phyloP scores from a whole-genome alignment of 345 rosid genomes.

The Bruguiera sexangula region DNA sequence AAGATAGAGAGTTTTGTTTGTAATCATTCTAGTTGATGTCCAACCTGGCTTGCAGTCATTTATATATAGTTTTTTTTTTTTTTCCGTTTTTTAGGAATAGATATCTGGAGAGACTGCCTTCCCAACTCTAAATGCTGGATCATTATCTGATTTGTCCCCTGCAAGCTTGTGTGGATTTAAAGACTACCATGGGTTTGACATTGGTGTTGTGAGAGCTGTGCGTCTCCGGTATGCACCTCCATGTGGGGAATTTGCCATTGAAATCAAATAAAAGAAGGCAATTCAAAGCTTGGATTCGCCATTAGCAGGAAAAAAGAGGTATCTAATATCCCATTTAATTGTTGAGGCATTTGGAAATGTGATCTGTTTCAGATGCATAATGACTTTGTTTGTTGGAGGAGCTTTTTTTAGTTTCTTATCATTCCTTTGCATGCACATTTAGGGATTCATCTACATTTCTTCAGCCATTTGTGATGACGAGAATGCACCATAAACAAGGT shows the following conservation, averaged over 20 bases:
- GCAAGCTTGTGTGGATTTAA: constrained; percentile 92
- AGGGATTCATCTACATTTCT: constrained; percentile 92
- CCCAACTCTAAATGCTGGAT: constrained; percentile 73
- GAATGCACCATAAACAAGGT: constrained; percentile 60
- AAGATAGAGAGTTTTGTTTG: background rate
- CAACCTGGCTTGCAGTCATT: background rate
- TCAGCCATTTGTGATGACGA: constrained; percentile 68
- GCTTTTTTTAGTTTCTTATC: background rate
- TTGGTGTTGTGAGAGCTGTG: constrained; percentile 90
- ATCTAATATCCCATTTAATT: background rate
- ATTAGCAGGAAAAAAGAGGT: constrained; percentile 99
- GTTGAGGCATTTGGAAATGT: background rate
- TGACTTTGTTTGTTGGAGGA: too few relatives aligned
- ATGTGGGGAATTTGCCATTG: constrained; percentile 62
- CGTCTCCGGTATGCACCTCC: constrained; percentile 87
- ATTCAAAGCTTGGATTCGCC: constrained; percentile 87
- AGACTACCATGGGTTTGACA: constrained; percentile 96
- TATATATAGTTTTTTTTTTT: background rate
- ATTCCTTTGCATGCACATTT: background rate
- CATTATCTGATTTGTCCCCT: constrained; percentile 70
- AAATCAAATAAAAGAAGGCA: constrained; percentile 69
- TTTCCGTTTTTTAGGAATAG: constrained; percentile 28
- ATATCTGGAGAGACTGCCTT: constrained; percentile 95
- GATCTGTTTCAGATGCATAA: background rate
- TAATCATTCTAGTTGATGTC: background rate